Base-by-base conservation (phyloP, 768 basidiomycete species). In the Exidia glandulosa region DNA sequence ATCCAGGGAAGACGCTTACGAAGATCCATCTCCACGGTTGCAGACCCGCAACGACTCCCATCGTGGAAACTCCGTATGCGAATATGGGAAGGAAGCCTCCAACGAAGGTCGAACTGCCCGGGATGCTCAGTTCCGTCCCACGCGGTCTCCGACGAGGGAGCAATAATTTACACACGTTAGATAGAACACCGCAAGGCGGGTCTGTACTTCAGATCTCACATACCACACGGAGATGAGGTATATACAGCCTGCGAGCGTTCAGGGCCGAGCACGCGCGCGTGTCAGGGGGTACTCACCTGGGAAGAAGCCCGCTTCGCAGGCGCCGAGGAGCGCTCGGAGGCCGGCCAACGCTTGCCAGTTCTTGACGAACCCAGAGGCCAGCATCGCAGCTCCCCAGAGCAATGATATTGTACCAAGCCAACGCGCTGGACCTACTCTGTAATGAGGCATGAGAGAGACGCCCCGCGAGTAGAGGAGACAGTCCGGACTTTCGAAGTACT, bases 21-120 rank as follows among this genome's bases (percentile, higher is more conserved):
- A 70, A 69, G 62, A 71, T 67, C 68, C 68, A 71, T 31, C 66
- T 62, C 69, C 70, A 70, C n/a, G 66, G 68, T 41, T 61, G 56
- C 9, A 69, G 60, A 47, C 61, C 62, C 1, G 52, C 60, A 10
- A 60, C 56, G 25, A n/a, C 50, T 9, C 59, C 56, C 32, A 65
- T 61, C n/a, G 33, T 58, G 36, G 50, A 56, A 29, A 63, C 31
- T 14, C 61, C 63, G 50, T 58, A 63, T 12, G 63, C 63, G n/a
- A 63, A 47, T 25, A 61, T 63, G 36, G 57, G 62, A 19, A 59
- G 56, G 54, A 63, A 63, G 36, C 61, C 56, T 9, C 63, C 61
- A 12, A 57, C 60, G 32, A 63, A 54, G 14, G 61, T 57, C 32
- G 63, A 63, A 9, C 63, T 63, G 31, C 32, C 27, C 16, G 55